A percentile compares a stretch with the other conserved stretches of the same genome.
phyloP scores from a whole-genome alignment of 257 asterid species.

The Ballota nigra region DNA sequence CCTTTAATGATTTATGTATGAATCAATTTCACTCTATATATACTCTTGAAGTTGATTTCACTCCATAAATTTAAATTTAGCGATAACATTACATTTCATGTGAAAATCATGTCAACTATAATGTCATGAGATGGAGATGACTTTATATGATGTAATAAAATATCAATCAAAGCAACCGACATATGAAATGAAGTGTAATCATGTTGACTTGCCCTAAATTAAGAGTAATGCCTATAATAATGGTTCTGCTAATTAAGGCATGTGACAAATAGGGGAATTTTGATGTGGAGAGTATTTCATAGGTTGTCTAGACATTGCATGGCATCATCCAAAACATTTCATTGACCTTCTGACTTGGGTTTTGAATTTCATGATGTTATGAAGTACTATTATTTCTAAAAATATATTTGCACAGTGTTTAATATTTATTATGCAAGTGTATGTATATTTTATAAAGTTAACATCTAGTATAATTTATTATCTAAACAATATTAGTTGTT shows the following conservation, averaged over 20 bases:
- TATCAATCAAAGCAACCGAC: neutral
- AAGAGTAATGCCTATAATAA: neutral
- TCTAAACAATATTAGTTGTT: too few relatives aligned
- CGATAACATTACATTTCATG: neutral
- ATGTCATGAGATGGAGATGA: neutral
- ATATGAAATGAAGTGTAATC: neutral
- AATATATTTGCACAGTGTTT: too few relatives aligned
- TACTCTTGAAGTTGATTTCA: too few relatives aligned
- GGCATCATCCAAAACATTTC: neutral
- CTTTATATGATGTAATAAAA: neutral
- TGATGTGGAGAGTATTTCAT: neutral
- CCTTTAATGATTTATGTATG: too few relatives aligned
- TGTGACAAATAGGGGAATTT: neutral
- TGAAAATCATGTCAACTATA: neutral
- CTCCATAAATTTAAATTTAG: too few relatives aligned
- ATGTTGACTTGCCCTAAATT: neutral
- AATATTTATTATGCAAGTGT: too few relatives aligned
- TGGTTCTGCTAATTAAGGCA: neutral
- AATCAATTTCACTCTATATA: too few relatives aligned
- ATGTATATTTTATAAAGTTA: too few relatives aligned
- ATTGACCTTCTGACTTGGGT: neutral
- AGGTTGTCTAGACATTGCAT: neutral
- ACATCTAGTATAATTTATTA: too few relatives aligned
- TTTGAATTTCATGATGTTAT: too few relatives aligned
- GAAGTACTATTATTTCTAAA: neutral